These are phyloP conservation scores for Tetracladium setigerum DNA, from an alignment of 495 filamentous ascomycete genomes.

Conservation along the genomic window DNA sequence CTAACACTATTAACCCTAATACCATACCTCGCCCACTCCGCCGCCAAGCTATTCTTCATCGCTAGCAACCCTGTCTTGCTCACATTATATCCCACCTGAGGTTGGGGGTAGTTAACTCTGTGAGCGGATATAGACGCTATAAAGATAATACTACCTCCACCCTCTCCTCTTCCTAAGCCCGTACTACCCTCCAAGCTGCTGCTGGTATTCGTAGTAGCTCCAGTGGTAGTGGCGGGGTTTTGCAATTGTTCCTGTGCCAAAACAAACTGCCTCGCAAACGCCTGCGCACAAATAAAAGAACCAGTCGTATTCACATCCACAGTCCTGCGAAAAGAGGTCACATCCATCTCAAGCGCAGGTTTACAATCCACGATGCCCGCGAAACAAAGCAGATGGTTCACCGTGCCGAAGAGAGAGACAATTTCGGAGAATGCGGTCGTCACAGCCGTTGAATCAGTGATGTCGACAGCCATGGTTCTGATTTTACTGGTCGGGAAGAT, in stretches of 20 bases:
- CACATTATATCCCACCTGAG: constrained; percentile 63
- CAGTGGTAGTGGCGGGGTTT: not conserved
- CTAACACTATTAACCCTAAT: constrained; percentile 64
- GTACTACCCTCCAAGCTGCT: constrained; percentile 16
- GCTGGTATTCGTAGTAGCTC: constrained; percentile 25
- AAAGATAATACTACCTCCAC: constrained; percentile 57
- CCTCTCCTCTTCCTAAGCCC: no score
- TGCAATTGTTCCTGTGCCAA: constrained; percentile 25
- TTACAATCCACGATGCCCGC: constrained; percentile 58
- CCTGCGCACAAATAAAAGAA: constrained; percentile 60
- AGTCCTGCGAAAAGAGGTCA: constrained; percentile 47
- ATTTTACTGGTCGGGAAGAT: constrained; percentile 50
- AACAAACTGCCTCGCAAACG: constrained; percentile 46
- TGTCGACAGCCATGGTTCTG: constrained; percentile 41
- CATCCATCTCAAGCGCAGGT: constrained; percentile 46
- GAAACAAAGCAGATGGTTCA: constrained; percentile 57
- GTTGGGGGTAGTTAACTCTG: constrained; percentile 59
- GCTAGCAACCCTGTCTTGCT: constrained; percentile 57
- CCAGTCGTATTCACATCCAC: constrained; percentile 65
- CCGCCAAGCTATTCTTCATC: constrained; percentile 53
- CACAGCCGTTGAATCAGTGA: constrained; percentile 48
- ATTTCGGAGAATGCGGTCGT: constrained; percentile 34
- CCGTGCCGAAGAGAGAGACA: constrained; percentile 34
- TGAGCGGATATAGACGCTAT: constrained; percentile 63
- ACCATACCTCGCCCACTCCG: constrained; percentile 54